Conservation (phyloP, 1,284 basidiomycete genomes). For the Tilletia indica region DNA sequence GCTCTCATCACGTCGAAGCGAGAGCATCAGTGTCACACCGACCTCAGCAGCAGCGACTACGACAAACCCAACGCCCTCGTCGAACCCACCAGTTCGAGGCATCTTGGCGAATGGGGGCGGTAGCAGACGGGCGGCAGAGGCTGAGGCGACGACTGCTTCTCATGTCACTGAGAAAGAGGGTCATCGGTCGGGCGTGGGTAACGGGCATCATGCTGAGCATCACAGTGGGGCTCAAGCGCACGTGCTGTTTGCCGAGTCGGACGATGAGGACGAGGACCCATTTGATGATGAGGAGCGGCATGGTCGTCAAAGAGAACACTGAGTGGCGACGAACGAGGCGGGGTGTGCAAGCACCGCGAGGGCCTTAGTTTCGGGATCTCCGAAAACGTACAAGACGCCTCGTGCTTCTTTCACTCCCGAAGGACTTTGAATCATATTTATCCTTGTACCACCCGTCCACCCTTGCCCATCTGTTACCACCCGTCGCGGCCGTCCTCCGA, state of each 20-base stretch:
- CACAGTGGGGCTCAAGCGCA: background rate
- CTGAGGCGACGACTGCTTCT: no score
- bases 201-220: no score
- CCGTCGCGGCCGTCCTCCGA: no score
- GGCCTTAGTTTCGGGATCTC: no score
- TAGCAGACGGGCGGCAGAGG: no score
- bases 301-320: background rate
- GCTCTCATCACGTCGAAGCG: slow-evolving; percentile 6
- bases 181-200: no score
- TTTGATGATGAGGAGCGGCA: slow-evolving; percentile 5
- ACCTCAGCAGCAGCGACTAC: no score
- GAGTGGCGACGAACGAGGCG: background rate
- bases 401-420: background rate
- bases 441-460: no score
- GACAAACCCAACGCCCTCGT: no score
- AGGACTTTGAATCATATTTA: no score
- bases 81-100: background rate
- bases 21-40: slow-evolving; percentile 6
- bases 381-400: background rate
- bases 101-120: background rate
- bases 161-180: no score
- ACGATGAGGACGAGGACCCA: slow-evolving; percentile 1
- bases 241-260: slow-evolving; percentile 9
- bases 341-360: background rate
- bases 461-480: no score